Percentiles rank a stretch among this genome's conserved stretches.
Evolutionary conservation across 441 rosid genomes (phyloP).

Genomic region (Syzygium syzygioides): DNA sequence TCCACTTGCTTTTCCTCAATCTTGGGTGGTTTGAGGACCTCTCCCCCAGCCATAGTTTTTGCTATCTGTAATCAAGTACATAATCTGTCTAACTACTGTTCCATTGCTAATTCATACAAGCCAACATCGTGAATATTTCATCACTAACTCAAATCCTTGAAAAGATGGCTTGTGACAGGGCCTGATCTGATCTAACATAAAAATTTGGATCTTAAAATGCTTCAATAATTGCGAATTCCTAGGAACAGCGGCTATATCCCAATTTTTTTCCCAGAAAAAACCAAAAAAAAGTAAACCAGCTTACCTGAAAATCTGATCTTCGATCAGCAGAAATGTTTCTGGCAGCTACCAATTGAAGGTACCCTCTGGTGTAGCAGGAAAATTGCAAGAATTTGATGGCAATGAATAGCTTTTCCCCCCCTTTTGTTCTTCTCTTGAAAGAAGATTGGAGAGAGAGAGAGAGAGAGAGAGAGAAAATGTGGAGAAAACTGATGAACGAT

Average conservation of each 20-base stretch:
- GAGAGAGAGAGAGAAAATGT: background rate
- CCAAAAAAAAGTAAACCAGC: background rate
- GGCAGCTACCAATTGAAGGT: background rate
- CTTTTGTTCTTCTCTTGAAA: background rate
- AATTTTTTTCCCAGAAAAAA: background rate
- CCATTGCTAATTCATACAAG: background rate
- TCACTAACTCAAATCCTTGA: background rate
- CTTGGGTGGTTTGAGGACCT: conserved; percentile 1
- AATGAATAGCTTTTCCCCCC: background rate
- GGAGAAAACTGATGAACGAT: background rate
- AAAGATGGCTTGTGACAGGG: background rate
- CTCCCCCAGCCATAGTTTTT: conserved; percentile 1
- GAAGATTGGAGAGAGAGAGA: background rate
- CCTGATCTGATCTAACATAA: background rate
- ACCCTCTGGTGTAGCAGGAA: background rate
- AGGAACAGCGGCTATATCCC: background rate
- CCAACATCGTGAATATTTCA: background rate
- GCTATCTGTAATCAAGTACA: background rate
- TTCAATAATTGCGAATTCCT: background rate
- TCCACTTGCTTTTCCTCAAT: background rate
- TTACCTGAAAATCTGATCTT: background rate
- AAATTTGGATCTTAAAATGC: background rate
- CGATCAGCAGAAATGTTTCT: background rate
- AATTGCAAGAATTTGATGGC: background rate
- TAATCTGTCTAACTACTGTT: background rate